Percentiles rank a stretch among this genome's conserved stretches.
phyloP scores from a whole-genome alignment of 305 asterid species.

The Fraxinus latifolia region DNA sequence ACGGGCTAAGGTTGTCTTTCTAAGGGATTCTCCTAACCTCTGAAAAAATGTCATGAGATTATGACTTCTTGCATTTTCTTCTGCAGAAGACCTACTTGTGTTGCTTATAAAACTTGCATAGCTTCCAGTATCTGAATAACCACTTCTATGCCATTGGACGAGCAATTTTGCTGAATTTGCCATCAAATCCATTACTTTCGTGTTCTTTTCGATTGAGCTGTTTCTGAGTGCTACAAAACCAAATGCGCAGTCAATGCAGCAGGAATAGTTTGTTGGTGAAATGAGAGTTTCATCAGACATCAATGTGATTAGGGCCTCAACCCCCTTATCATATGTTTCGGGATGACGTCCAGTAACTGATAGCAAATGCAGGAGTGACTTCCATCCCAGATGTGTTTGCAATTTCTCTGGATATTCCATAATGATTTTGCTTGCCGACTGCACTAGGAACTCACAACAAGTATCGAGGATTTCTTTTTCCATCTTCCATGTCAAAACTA shows the following conservation, averaged over 20 bases:
- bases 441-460: slow-evolving; percentile 53
- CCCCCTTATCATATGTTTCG: slow-evolving; percentile 76
- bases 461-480: slow-evolving; percentile 74
- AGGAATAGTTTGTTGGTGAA: slow-evolving; percentile 57
- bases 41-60: slow-evolving; percentile 59
- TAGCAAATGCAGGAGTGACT: slow-evolving; percentile 63
- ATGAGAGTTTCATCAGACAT: slow-evolving; percentile 54
- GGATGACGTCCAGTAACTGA: slow-evolving; percentile 86
- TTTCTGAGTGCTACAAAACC: slow-evolving; percentile 75
- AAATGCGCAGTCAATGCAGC: slow-evolving; percentile 79
- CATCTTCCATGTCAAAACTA: slow-evolving; percentile 74
- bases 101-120: slow-evolving; percentile 37
- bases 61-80: slow-evolving; percentile 49
- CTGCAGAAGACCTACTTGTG: slow-evolving; percentile 39
- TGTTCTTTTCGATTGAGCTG: slow-evolving; percentile 67
- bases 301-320: slow-evolving; percentile 50
- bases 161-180: slow-evolving; percentile 56
- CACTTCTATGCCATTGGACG: slow-evolving; percentile 78
- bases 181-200: slow-evolving; percentile 68
- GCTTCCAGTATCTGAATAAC: slow-evolving; percentile 74
- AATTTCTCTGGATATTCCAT: slow-evolving; percentile 59
- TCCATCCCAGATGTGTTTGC: slow-evolving; percentile 74
- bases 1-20: slow-evolving; percentile 82
- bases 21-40: slow-evolving; percentile 73
- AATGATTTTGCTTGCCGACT: slow-evolving; percentile 54